Evolutionary conservation across 2,329 filamentous ascomycete species (phyloP), one percentile per base, ranked within the genome.

Genomic region (Sporothrix sp.): DNA sequence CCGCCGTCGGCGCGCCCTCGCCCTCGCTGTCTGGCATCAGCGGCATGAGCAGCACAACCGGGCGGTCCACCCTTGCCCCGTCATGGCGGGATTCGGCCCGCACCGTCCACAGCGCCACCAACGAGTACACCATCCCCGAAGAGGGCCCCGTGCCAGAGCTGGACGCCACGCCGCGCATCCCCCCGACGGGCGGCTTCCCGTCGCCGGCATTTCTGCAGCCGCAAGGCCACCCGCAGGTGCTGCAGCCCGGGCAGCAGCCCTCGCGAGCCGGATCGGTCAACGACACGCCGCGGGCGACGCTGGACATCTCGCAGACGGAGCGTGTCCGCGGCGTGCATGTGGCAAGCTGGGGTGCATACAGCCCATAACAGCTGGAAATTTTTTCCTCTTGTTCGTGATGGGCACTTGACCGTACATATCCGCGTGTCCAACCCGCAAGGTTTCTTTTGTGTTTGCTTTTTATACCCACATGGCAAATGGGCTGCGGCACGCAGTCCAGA

Each of bases 341-440:
- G 13, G 43, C 47, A 16, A 57, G 54, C 35, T 58, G 57, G 57
- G 40, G 30, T 4, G 27, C 35, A 2, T 58, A 56, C 23, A 39
- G 38, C 7, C 46, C 33, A 2, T 52, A 32, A 44, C 23, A 13
- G 4, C n/a, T n/a, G n/a, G n/a, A n/a, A n/a, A n/a, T n/a, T 25
- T 27, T 37, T 3, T 13, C 30, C n/a, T 21, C 10, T 46, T 28
- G 33, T 7, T 27, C 2, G 23, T n/a, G n/a, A n/a, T n/a, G n/a
- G n/a, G n/a, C n/a, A n/a, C n/a, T n/a, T n/a, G n/a, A n/a, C n/a
- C n/a, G n/a, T n/a, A n/a, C n/a, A n/a, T n/a, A n/a, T n/a, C n/a
- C n/a, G n/a, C n/a, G n/a, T n/a, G n/a, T n/a, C n/a, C n/a, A n/a
- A n/a, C n/a, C n/a, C n/a, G n/a, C n/a, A n/a, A n/a, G n/a, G n/a